Evolutionary conservation across 768 basidiomycete species (phyloP).

Genomic region (Boletus insuetus): DNA sequence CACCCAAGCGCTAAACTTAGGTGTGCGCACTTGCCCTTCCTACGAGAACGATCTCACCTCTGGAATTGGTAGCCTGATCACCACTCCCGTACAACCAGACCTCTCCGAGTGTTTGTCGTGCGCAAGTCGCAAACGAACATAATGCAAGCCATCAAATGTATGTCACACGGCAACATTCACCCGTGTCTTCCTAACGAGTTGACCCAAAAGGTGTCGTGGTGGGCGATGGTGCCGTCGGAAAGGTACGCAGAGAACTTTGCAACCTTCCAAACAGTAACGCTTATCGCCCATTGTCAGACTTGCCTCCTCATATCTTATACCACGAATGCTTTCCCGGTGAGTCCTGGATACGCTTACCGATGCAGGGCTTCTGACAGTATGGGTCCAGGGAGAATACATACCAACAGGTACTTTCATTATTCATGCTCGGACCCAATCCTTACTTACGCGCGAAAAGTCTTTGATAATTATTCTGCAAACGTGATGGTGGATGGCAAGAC

Average conservation of each 20-base stretch:
- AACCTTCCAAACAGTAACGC: neutral
- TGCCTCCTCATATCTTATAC: slow-evolving; percentile 99
- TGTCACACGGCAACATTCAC: slow-evolving; percentile 26
- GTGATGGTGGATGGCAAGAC: slow-evolving; percentile 99
- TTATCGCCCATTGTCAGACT: slow-evolving; percentile 54
- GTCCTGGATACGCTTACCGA: slow-evolving; percentile 32
- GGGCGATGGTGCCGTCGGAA: slow-evolving; percentile 98
- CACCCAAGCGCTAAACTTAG: neutral
- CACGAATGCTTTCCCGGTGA: slow-evolving; percentile 93
- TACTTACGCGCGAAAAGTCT: slow-evolving; percentile 52
- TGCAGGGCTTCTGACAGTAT: slow-evolving; percentile 12
- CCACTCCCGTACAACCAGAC: slow-evolving; percentile 12
- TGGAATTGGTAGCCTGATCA: slow-evolving; percentile 15
- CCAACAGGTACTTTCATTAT: slow-evolving; percentile 66
- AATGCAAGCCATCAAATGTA: slow-evolving; percentile 94
- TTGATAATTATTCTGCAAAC: slow-evolving; percentile 98
- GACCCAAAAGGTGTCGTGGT: slow-evolving; percentile 83
- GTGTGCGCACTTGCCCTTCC: neutral
- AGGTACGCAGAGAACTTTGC: slow-evolving; percentile 51
- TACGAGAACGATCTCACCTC: slow-evolving; percentile 10
- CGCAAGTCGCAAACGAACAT: slow-evolving; percentile 17
- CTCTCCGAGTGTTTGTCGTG: slow-evolving; percentile 7
- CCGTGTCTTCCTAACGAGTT: slow-evolving; percentile 31
- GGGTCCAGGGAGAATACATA: slow-evolving; percentile 86
- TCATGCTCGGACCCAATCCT: neutral